A percentile compares a stretch with the other conserved stretches of the same genome.
Conservation (phyloP, 805 yeast species). For the Lipomyces yamadae region DNA sequence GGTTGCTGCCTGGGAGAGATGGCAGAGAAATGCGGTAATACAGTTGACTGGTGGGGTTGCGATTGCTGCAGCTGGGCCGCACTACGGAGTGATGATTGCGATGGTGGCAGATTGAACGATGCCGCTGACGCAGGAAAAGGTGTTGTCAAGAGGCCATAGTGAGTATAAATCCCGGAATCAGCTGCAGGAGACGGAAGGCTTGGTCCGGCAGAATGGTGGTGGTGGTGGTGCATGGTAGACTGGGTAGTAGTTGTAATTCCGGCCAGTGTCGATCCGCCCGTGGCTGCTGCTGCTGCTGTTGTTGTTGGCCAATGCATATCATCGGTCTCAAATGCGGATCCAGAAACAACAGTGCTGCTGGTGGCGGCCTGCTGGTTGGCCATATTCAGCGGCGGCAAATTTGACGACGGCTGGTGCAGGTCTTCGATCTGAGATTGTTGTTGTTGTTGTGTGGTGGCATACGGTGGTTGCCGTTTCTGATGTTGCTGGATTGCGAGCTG, state of each 20-base stretch:
- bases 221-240: conserved; percentile 28
- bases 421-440: conserved; percentile 1
- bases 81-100: conserved; percentile 31
- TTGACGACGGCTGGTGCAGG: conserved; percentile 5
- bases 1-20: conserved; percentile 36
- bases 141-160: conserved; percentile 13
- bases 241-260: conserved; percentile 38
- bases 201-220: neutral
- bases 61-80: conserved; percentile 38
- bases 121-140: conserved; percentile 23
- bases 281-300: neutral
- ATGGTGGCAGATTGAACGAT: conserved; percentile 13
- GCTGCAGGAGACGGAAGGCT: conserved; percentile 12
- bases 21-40: conserved; percentile 32
- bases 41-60: conserved; percentile 33
- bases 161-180: conserved; percentile 23
- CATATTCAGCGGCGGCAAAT: conserved; percentile 2
- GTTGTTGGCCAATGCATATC: conserved; percentile 12
- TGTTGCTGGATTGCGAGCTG: conserved; percentile 7
- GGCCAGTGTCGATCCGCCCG: neutral
- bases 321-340: conserved; percentile 1
- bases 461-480: neutral
- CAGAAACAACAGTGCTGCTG: neutral
- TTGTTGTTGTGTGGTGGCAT: neutral
- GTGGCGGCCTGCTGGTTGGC: neutral